These are phyloP conservation scores for Candida sanyiensis DNA, from an alignment of 805 yeast species.

Conservation along the genomic window DNA sequence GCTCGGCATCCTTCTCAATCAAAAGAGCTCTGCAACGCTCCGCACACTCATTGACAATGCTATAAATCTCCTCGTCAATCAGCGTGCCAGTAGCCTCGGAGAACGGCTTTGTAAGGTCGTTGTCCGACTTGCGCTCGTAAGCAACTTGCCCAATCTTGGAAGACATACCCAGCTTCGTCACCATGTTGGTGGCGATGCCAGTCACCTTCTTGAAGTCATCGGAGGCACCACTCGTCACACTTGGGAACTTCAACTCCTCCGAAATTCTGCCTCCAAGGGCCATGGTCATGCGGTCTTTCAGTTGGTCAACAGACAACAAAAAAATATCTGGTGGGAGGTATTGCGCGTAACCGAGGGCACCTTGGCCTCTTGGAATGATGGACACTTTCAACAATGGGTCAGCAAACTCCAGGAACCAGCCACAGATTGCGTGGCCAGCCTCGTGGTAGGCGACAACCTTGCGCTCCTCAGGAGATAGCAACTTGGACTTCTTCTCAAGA, in stretches of 20 bases:
- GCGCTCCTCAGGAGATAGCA: conserved; percentile 76
- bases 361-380: conserved; percentile 90
- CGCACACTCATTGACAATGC: conserved; percentile 74
- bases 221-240: conserved; percentile 94
- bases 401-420: conserved; percentile 84
- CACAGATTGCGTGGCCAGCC: conserved; percentile 96
- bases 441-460: conserved; percentile 88
- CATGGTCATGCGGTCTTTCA: conserved; percentile 91
- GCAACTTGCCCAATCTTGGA: conserved; percentile 69
- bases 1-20: conserved; percentile 63
- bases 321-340: conserved; percentile 91
- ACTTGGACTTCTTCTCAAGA: conserved; percentile 77
- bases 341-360: conserved; percentile 95
- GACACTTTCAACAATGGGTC: conserved; percentile 92
- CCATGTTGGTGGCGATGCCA: conserved; percentile 90
- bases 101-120: conserved; percentile 75
- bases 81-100: conserved; percentile 78
- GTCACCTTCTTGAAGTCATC: conserved; percentile 97
- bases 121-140: conserved; percentile 64
- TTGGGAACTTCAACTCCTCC: conserved; percentile 85
- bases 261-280: conserved; percentile 95
- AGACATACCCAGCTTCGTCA: conserved; percentile 88
- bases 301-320: conserved; percentile 68
- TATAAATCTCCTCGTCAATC: conserved; percentile 79
- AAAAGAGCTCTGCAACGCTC: conserved; percentile 63